phyloP scores from a whole-genome alignment of 371 early-diverging fungal genomes.

The Capillidium rhysosporum region DNA sequence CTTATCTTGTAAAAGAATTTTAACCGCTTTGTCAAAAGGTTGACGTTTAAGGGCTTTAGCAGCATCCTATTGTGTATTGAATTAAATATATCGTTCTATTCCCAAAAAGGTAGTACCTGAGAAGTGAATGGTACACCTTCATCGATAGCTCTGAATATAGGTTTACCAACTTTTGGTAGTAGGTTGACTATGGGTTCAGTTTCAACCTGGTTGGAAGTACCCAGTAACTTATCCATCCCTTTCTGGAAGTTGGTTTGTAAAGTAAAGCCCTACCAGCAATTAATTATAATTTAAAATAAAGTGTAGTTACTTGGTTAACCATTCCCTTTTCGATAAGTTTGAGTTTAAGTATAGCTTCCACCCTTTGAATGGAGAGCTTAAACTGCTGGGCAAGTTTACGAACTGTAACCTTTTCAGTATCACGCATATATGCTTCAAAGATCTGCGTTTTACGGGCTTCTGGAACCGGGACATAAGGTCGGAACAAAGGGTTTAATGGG shows the following conservation, averaged over 20 bases:
- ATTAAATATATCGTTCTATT: neutral
- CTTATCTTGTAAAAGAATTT: neutral
- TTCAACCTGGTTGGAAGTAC: neutral
- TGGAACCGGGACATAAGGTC: slow-evolving; percentile 54
- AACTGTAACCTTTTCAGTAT: slow-evolving; percentile 24
- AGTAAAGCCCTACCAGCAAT: neutral
- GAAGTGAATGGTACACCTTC: neutral
- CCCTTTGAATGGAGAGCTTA: slow-evolving; percentile 56
- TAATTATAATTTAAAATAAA: neutral
- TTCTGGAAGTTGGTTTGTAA: neutral
- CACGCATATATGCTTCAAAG: slow-evolving; percentile 27
- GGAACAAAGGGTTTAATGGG: slow-evolving; percentile 74
- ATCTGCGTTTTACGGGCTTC: slow-evolving; percentile 48
- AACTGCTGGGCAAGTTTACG: slow-evolving; percentile 48
- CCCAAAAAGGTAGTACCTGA: neutral
- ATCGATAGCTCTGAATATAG: neutral
- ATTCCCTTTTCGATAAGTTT: slow-evolving; percentile 17
- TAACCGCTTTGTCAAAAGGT: neutral
- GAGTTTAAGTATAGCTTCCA: slow-evolving; percentile 70
- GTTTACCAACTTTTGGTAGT: neutral
- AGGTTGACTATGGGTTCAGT: neutral
- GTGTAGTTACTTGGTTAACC: neutral
- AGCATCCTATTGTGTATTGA: neutral
- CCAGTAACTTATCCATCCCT: neutral
- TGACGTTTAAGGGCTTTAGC: neutral